Percentiles rank a stretch among this genome's conserved stretches.
These are phyloP conservation scores for Cladophialophora yegresii DNA, from an alignment of 2,329 filamentous ascomycete species.

Conservation along the genomic window DNA sequence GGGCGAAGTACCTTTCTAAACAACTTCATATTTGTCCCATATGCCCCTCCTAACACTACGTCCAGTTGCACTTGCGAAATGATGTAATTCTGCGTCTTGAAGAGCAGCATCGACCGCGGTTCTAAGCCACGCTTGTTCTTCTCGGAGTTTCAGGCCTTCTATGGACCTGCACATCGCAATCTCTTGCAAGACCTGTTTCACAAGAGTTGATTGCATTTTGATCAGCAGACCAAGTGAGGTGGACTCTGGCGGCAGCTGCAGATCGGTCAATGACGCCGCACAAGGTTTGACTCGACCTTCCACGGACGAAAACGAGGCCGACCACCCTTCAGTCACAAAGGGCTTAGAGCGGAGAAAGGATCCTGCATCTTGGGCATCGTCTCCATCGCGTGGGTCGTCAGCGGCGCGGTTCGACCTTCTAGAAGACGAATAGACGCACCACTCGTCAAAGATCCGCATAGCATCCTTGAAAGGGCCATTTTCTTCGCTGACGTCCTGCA, in stretches of 20 bases:
- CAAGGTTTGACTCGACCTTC: conserved; percentile 16
- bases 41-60: conserved; percentile 18
- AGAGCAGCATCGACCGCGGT: conserved; percentile 19
- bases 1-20: not conserved
- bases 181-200: conserved; percentile 22
- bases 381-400: not conserved
- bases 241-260: conserved; percentile 3
- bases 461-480: conserved; percentile 18
- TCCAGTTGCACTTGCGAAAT: not conserved
- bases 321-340: conserved; percentile 17
- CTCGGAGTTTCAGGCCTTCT: conserved; percentile 23
- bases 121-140: conserved; percentile 21
- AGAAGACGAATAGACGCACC: conserved; percentile 16
- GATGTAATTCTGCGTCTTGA: conserved; percentile 17
- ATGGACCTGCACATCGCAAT: conserved; percentile 25
- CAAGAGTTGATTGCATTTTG: conserved; percentile 18
- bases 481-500: conserved; percentile 11
- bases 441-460: conserved; percentile 23
- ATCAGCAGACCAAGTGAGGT: conserved; percentile 26
- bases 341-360: not conserved
- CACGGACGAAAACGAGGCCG: conserved; percentile 15
- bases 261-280: conserved; percentile 16
- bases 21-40: conserved; percentile 5
- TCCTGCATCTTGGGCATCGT: not conserved
- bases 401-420: conserved; percentile 3